These are phyloP conservation scores for Beauveria sp. DNA, from an alignment of 2,329 filamentous ascomycete species.

Conservation along the genomic window DNA sequence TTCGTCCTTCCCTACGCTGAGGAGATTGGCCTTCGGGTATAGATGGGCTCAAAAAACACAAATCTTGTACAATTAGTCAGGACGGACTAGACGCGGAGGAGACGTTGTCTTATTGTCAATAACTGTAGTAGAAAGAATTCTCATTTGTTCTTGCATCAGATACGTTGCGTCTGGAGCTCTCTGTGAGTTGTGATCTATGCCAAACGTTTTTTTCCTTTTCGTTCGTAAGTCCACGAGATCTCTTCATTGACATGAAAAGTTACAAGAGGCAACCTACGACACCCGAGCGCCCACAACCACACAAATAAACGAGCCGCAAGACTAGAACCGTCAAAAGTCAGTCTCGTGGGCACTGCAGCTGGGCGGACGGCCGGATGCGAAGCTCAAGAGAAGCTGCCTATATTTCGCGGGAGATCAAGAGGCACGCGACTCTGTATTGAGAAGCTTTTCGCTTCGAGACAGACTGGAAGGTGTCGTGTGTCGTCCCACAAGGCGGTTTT, in stretches of 20 bases:
- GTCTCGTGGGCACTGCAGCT: background rate
- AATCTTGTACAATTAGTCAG: conserved; percentile 38
- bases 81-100: conserved; percentile 31
- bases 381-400: background rate
- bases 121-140: conserved; percentile 37
- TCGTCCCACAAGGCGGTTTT: conserved; percentile 7
- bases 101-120: conserved; percentile 35
- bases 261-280: background rate
- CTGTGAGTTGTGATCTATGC: background rate
- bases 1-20: conserved; percentile 85
- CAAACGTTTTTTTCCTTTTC: no score
- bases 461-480: conserved; percentile 8
- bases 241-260: background rate
- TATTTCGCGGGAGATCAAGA: background rate
- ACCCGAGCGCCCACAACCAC: background rate
- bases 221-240: background rate
- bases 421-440: background rate
- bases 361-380: background rate
- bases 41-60: conserved; percentile 38
- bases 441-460: background rate
- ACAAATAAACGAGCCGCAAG: background rate
- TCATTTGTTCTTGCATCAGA: background rate
- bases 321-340: background rate
- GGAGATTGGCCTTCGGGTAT: conserved; percentile 91
- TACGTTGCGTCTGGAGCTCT: background rate